phyloP scores from a whole-genome alignment of 2,329 filamentous ascomycete species.

The Cryphonectria carpinicola region DNA sequence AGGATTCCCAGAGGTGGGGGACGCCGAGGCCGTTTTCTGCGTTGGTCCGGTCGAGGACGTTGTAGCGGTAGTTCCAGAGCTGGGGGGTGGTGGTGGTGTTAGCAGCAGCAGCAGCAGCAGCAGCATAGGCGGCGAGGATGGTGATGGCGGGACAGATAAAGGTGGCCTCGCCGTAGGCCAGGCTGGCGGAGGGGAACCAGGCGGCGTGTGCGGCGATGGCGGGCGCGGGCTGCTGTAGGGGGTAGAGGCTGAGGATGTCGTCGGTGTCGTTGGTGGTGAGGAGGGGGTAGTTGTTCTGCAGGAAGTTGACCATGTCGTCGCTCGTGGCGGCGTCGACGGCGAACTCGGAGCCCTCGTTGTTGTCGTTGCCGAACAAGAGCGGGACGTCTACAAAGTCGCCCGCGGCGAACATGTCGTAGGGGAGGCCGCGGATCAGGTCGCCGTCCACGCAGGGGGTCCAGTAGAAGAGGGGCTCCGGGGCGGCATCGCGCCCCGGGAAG shows the following conservation, averaged over 20 bases:
- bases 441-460: slow-evolving; percentile 57
- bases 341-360: slow-evolving; percentile 53
- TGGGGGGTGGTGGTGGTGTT: background rate
- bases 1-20: slow-evolving; percentile 51
- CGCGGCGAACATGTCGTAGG: slow-evolving; percentile 45
- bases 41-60: slow-evolving; percentile 47
- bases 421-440: slow-evolving; percentile 47
- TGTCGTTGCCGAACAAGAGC: slow-evolving; percentile 52
- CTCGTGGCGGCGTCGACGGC: slow-evolving; percentile 42
- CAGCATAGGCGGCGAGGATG: slow-evolving; percentile 42
- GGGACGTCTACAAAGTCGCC: slow-evolving; percentile 60
- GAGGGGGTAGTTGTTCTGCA: slow-evolving; percentile 52
- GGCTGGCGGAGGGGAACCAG: slow-evolving; percentile 49
- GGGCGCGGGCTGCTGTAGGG: slow-evolving; percentile 33
- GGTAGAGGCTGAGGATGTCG: slow-evolving; percentile 45
- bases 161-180: slow-evolving; percentile 50
- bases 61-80: slow-evolving; percentile 54
- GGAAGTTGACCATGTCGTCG: slow-evolving; percentile 43
- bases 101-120: slow-evolving; percentile 8
- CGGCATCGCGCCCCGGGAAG: slow-evolving; percentile 43
- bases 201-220: slow-evolving; percentile 43
- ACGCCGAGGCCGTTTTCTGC: slow-evolving; percentile 47
- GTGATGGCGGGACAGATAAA: slow-evolving; percentile 49
- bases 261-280: slow-evolving; percentile 43
- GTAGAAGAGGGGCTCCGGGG: slow-evolving; percentile 48